Conservation (phyloP, 192 early-diverging fungal genomes). For the Umbelopsis isabellina region DNA sequence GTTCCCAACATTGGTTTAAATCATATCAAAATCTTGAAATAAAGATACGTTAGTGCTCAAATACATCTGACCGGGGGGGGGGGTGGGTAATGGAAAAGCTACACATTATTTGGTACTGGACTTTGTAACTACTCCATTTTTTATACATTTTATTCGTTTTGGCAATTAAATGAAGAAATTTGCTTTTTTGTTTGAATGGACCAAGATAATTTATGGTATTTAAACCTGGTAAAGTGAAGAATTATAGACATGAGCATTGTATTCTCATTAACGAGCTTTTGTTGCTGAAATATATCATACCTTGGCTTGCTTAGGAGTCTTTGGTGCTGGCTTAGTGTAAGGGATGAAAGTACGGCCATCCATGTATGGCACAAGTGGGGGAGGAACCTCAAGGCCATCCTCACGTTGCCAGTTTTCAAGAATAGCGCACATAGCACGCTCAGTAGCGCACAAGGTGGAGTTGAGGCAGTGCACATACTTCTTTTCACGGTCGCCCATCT, state of each 20-base stretch:
- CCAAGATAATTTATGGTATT: no score
- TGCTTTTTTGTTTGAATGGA: no score
- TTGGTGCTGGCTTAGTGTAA: constrained; percentile 59
- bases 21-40: no score
- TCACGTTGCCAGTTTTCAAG: constrained; percentile 97
- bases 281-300: background rate
- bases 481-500: constrained; percentile 93
- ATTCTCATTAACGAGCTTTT: background rate
- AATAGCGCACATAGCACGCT: constrained; percentile 92
- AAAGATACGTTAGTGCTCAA: no score
- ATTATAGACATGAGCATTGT: background rate
- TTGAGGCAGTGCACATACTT: constrained; percentile 98
- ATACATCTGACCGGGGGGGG: no score
- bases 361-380: constrained; percentile 90
- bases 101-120: no score
- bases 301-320: constrained; percentile 31
- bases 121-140: no score
- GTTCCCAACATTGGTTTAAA: background rate
- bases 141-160: no score
- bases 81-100: no score
- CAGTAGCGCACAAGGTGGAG: constrained; percentile 95
- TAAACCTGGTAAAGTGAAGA: background rate
- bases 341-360: constrained; percentile 91
- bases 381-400: constrained; percentile 87
- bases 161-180: no score